Evolutionary conservation across 306 rosid genomes (phyloP).

Genomic region (Lagenaria siceraria): DNA sequence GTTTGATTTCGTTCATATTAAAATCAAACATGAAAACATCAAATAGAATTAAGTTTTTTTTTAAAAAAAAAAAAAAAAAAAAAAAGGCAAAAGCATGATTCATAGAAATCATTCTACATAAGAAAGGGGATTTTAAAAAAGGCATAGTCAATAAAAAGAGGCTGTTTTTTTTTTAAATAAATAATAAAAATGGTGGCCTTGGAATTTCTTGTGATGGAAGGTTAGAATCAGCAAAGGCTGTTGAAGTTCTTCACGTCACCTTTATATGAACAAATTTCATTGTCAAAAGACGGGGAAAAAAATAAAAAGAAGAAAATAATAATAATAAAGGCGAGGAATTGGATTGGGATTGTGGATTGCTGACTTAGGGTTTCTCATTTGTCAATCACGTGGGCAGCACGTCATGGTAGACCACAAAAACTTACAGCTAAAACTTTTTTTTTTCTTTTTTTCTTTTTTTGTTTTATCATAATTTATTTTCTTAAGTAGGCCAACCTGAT

Average conservation of each 20-base stretch:
- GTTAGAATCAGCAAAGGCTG: slow-evolving; percentile 31
- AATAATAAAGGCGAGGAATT: background rate
- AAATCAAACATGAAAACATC: too few species aligned
- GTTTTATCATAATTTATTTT: background rate
- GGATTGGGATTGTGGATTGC: slow-evolving; percentile 31
- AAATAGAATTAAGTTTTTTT: background rate
- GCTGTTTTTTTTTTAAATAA: background rate
- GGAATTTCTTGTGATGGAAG: slow-evolving; percentile 49
- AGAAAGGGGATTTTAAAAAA: background rate
- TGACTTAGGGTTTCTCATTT: slow-evolving; percentile 44
- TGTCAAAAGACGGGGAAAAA: slow-evolving; percentile 10
- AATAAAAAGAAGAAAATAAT: background rate
- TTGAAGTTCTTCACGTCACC: slow-evolving; percentile 85
- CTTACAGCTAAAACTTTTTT: slow-evolving; percentile 13
- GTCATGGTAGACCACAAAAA: slow-evolving; percentile 62
- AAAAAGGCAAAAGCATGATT: background rate
- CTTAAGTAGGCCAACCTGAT: slow-evolving; percentile 38
- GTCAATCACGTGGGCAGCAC: slow-evolving; percentile 90
- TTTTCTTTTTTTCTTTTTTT: background rate
- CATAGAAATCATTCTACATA: background rate
- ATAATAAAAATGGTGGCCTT: slow-evolving; percentile 27
- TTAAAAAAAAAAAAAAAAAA: too few species aligned
- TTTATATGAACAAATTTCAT: slow-evolving; percentile 32
- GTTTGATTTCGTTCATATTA: background rate
- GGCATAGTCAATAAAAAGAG: background rate